Percentiles rank a stretch among this genome's conserved stretches.
Conservation (phyloP, 352 stramenopile species). For the Globisporangium acanthophoron region DNA sequence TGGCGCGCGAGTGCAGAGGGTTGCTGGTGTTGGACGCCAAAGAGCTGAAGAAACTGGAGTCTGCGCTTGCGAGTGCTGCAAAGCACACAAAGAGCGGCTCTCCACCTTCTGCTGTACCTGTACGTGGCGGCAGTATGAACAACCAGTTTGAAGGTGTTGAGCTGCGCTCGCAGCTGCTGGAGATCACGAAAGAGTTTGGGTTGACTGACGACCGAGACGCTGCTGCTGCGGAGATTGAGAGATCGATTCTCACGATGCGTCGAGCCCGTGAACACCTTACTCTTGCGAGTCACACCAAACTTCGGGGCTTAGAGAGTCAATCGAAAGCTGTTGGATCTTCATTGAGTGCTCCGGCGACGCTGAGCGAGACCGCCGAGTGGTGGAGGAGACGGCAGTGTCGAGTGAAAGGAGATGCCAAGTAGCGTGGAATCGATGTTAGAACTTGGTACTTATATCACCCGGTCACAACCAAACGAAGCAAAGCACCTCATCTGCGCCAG, state of each 20-base stretch:
- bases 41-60: slow-evolving; percentile 23
- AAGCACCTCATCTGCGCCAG: not conserved
- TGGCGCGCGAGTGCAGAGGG: slow-evolving; percentile 31
- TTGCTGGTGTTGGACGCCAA: slow-evolving; percentile 37
- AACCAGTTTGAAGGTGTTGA: not conserved
- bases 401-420: not conserved
- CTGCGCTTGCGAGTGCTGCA: slow-evolving; percentile 17
- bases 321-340: slow-evolving; percentile 3
- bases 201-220: not conserved
- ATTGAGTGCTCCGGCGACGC: slow-evolving; percentile 12
- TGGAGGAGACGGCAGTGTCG: slow-evolving; percentile 24
- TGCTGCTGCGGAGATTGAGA: not conserved
- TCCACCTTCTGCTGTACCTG: slow-evolving; percentile 2
- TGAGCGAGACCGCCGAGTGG: slow-evolving; percentile 48
- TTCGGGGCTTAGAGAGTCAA: slow-evolving; percentile 3
- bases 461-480: not conserved
- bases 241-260: not conserved
- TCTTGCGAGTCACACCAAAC: not conserved
- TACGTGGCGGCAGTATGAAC: not conserved
- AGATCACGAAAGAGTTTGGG: slow-evolving; percentile 27
- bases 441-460: not conserved
- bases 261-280: slow-evolving; percentile 2
- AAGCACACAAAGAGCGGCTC: slow-evolving; percentile 11
- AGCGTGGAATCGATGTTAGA: not conserved
- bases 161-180: slow-evolving; percentile 16